These are phyloP conservation scores for Hypoxylon sp. DNA, from an alignment of 2,329 filamentous ascomycete species.

Conservation along the genomic window DNA sequence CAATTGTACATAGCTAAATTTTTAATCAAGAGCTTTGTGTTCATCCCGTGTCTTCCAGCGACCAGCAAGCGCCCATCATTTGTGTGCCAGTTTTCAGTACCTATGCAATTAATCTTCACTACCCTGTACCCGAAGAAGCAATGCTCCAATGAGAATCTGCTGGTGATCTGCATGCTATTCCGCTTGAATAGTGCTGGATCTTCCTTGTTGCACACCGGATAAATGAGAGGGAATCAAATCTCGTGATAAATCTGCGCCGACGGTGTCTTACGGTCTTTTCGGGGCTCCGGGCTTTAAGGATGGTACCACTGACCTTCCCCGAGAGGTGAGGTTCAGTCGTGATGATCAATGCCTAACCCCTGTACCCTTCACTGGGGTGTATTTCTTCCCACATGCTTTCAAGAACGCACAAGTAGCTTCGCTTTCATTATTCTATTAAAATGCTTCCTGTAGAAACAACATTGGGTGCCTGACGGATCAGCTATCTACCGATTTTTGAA, in stretches of 20 bases:
- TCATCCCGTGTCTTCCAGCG: background rate
- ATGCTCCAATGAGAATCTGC: background rate
- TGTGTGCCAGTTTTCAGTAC: no score
- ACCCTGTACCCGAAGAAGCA: background rate
- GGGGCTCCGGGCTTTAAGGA: background rate
- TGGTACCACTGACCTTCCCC: slow-evolving; percentile 22
- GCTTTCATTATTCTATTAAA: background rate
- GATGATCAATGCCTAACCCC: background rate
- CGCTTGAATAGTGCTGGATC: background rate
- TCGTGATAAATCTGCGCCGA: slow-evolving; percentile 3
- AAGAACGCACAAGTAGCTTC: background rate
- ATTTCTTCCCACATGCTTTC: no score
- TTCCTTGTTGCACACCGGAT: background rate
- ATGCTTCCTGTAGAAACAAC: background rate
- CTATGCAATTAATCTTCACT: background rate
- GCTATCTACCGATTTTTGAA: background rate
- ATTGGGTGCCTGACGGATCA: background rate
- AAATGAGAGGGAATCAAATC: slow-evolving; percentile 1
- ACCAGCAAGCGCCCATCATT: background rate
- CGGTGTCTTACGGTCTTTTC: background rate
- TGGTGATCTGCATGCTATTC: background rate
- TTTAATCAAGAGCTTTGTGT: background rate
- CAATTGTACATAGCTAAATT: slow-evolving; percentile 15
- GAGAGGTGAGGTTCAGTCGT: slow-evolving; percentile 20
- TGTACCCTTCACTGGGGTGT: background rate